Evolutionary conservation across 441 rosid genomes (phyloP), one percentile per base, ranked within the genome.

Genomic region (Biscutella auriculata): DNA sequence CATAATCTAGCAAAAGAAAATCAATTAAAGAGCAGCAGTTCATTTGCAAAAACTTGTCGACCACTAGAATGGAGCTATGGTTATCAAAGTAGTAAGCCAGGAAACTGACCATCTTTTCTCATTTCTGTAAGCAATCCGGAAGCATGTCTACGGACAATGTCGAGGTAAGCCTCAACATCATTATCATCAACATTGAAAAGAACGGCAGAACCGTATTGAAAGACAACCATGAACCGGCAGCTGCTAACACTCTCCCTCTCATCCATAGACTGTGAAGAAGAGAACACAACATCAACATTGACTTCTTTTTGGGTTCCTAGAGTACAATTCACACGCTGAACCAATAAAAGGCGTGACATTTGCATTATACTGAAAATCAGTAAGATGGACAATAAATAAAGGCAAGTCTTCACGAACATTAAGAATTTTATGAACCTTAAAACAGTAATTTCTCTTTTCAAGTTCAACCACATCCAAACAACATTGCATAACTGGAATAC

Each of bases 161-260:
- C 77, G 46, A 92, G 73, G 70, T 79, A 79, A 70, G 71, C 60
- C 74, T 82, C 95, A 56, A 77, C 76, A 53, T 88, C 95, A 54
- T 57, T 72, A 48, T 84, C 95, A 45, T 82, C 94, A 6, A 92
- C 68, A 69, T 88, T 92, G 70, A 92, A 85, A 64, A 92, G 79
- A 74, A 92, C 89, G 44, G 84, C 93, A 67, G 96, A 91, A 49
- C 96, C 96, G 65, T 88, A 91, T 41, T 88, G 98, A 75, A 77
- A 91, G 10, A 88, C 87, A 36, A 88, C 82, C 91, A 91, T 76
- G 74, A 82, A 88, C 2, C 74, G 73, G 60, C 69, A 79, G 67
- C 59, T 57, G 63, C 84, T 69, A 32, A 60, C 73, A 68, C 72
- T 65, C 55, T 74, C 78, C 35, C 54, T 70, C 54, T 76, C 71